Evolutionary conservation across 2,329 filamentous ascomycete genomes (phyloP).

Genomic region (Alternaria consortialis): DNA sequence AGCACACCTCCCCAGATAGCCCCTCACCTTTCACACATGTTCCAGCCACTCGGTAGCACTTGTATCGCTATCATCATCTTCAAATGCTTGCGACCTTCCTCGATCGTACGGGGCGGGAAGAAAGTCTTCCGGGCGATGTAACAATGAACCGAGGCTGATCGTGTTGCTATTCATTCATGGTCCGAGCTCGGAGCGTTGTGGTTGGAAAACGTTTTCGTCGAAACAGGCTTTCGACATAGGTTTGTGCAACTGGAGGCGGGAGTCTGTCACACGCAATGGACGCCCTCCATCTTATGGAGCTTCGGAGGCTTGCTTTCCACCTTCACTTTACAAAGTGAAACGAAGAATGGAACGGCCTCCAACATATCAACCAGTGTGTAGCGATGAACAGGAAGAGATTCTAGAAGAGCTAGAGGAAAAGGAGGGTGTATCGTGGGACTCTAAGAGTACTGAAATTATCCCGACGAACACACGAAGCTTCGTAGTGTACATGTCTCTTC

Average conservation of each 20-base stretch:
- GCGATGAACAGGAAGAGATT: conserved; percentile 33
- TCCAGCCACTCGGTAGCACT: conserved; percentile 30
- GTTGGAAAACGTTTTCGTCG: conserved; percentile 13
- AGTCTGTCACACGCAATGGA: conserved; percentile 10
- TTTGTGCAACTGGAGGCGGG: conserved; percentile 17
- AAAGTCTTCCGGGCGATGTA: conserved; percentile 20
- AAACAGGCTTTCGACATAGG: conserved; percentile 15
- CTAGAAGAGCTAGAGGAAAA: conserved; percentile 34
- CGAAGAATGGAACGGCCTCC: conserved; percentile 35
- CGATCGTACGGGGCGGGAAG: conserved; percentile 24
- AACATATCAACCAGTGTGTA: conserved; percentile 37
- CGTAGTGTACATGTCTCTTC: conserved; percentile 36
- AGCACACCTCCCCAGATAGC: conserved; percentile 29
- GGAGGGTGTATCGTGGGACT: conserved; percentile 34
- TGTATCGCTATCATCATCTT: conserved; percentile 32
- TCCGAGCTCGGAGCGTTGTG: conserved; percentile 33
- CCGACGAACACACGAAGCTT: conserved; percentile 39
- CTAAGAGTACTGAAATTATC: conserved; percentile 35
- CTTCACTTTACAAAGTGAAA: conserved; percentile 2
- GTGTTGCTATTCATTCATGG: conserved; percentile 33
- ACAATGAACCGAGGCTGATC: conserved; percentile 18
- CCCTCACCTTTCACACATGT: conserved; percentile 22
- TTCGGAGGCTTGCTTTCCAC: conserved; percentile 7
- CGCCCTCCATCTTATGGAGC: conserved; percentile 5
- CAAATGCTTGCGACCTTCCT: conserved; percentile 35